These are phyloP conservation scores for Lindgomyces ingoldianus DNA, from an alignment of 495 filamentous ascomycete genomes.

Conservation along the genomic window DNA sequence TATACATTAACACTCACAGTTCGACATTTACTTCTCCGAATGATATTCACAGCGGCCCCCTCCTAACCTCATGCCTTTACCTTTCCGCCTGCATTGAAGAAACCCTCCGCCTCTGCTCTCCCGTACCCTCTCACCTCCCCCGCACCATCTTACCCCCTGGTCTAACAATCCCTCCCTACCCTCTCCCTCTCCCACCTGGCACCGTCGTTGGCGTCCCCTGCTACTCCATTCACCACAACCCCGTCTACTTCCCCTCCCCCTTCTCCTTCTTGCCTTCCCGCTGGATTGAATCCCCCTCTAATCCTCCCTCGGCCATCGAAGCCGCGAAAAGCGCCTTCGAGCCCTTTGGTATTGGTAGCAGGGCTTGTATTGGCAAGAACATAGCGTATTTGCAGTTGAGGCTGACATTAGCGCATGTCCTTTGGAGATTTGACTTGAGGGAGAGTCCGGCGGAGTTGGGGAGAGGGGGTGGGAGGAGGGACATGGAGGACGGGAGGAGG, in stretches of 20 bases:
- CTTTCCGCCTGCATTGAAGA: conserved; percentile 65
- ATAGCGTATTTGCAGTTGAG: conserved; percentile 31
- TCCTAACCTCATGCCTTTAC: conserved; percentile 53
- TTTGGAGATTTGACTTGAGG: conserved; percentile 29
- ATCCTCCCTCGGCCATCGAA: conserved; percentile 1
- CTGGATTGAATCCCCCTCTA: conserved; percentile 29
- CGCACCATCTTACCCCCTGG: conserved; percentile 65
- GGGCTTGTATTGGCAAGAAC: conserved; percentile 28
- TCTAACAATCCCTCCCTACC: conserved; percentile 54
- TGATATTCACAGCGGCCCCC: conserved; percentile 48
- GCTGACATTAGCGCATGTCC: conserved; percentile 24
- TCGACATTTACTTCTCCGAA: conserved; percentile 51
- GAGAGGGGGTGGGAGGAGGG: conserved; percentile 13
- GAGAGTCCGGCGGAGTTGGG: conserved; percentile 8
- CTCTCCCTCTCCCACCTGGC: conserved; percentile 53
- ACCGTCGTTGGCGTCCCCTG: conserved; percentile 39
- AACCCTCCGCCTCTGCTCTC: conserved; percentile 64
- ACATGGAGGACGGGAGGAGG: conserved; percentile 21
- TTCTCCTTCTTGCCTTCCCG: conserved; percentile 31
- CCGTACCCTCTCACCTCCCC: conserved; percentile 59
- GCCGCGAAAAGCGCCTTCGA: conserved; percentile 10
- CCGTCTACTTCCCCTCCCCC: conserved; percentile 28
- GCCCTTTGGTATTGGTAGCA: conserved; percentile 26
- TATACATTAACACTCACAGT: neutral
- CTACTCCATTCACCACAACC: conserved; percentile 34